Evolutionary conservation across 2,329 filamentous ascomycete species (phyloP).

Genomic region (Alternaria triticina): DNA sequence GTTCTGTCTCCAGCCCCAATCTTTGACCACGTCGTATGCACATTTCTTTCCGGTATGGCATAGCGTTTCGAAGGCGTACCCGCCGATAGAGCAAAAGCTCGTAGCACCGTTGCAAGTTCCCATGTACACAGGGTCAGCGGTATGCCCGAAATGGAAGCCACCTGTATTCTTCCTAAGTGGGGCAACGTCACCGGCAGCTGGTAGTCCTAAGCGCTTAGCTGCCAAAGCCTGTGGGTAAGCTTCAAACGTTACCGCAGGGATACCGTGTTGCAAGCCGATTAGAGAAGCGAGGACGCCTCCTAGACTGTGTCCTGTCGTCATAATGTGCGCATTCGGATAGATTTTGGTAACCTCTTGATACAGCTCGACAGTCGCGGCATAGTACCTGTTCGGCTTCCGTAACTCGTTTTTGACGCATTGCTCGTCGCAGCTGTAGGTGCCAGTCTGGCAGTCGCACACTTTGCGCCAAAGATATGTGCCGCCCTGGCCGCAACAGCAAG

Average conservation of each 20-base stretch:
- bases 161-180: constrained; percentile 43
- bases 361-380: constrained; percentile 40
- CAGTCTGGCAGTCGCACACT: constrained; percentile 45
- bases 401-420: constrained; percentile 43
- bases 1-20: constrained; percentile 46
- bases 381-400: constrained; percentile 41
- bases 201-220: constrained; percentile 41
- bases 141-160: constrained; percentile 46
- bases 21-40: constrained; percentile 46
- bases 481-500: constrained; percentile 46
- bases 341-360: constrained; percentile 42
- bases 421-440: constrained; percentile 44
- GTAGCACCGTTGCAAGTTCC: constrained; percentile 45
- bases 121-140: constrained; percentile 47
- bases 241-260: constrained; percentile 44
- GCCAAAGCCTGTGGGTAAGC: constrained; percentile 46
- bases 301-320: constrained; percentile 44
- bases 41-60: constrained; percentile 47
- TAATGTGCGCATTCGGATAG: constrained; percentile 43
- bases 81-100: constrained; percentile 46
- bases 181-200: constrained; percentile 36
- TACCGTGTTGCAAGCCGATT: constrained; percentile 42
- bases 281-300: constrained; percentile 45
- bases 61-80: constrained; percentile 45
- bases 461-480: constrained; percentile 45